Evolutionary conservation across 2,329 filamentous ascomycete genomes (phyloP).

Genomic region (Colletotrichum higginsianum): DNA sequence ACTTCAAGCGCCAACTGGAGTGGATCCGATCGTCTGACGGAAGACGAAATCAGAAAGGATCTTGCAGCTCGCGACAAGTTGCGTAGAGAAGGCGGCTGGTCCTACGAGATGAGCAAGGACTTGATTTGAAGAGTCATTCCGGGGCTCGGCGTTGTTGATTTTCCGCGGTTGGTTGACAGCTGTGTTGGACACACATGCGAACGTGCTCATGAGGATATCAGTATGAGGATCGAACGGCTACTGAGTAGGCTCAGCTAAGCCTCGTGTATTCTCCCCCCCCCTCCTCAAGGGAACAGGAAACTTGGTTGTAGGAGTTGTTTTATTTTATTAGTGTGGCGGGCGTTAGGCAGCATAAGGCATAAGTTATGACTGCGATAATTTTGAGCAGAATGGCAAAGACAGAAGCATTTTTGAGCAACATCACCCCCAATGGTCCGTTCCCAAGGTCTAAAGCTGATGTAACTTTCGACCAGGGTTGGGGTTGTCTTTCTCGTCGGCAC

Average conservation of each 20-base stretch:
- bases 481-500: neutral
- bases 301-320: constrained; percentile 1
- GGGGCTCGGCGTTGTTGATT: constrained; percentile 30
- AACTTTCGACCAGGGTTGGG: no score
- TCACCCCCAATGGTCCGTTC: no score
- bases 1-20: constrained; percentile 98
- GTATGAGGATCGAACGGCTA: constrained; percentile 17
- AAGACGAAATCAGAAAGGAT: constrained; percentile 88
- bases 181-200: constrained; percentile 40
- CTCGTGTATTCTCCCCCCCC: constrained; percentile 15
- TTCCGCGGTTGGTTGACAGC: constrained; percentile 32
- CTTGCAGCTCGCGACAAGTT: constrained; percentile 84
- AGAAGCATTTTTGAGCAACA: constrained; percentile 4
- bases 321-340: constrained; percentile 20
- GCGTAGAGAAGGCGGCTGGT: constrained; percentile 88
- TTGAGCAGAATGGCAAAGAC: constrained; percentile 23
- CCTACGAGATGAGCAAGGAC: constrained; percentile 72
- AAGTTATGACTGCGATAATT: constrained; percentile 30
- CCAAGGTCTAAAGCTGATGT: no score
- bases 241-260: constrained; percentile 17
- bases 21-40: constrained; percentile 84
- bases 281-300: neutral
- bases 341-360: constrained; percentile 39
- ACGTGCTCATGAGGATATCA: constrained; percentile 37
- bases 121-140: constrained; percentile 53